Evolutionary conservation across 2,329 filamentous ascomycete genomes (phyloP).

Genomic region (Hypoxylon sp.): DNA sequence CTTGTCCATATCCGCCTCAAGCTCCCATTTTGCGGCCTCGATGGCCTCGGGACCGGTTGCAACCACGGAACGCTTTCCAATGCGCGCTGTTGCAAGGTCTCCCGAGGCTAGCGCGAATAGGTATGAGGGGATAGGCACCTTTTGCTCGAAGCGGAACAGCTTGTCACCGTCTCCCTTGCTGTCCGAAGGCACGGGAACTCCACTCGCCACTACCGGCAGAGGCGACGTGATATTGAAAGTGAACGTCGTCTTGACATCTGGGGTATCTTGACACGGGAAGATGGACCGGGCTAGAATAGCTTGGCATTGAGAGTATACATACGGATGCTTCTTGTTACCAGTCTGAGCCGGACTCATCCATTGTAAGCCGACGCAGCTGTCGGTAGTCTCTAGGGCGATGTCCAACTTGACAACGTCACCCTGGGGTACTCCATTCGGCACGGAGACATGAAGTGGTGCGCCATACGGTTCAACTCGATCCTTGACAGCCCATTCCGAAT

Average conservation of each 20-base stretch:
- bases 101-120: conserved; percentile 92
- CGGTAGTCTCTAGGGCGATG: conserved; percentile 84
- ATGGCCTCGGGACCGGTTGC: conserved; percentile 92
- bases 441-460: conserved; percentile 75
- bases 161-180: conserved; percentile 67
- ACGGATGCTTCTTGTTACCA: conserved; percentile 94
- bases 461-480: conserved; percentile 81
- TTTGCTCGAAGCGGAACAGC: conserved; percentile 89
- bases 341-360: conserved; percentile 96
- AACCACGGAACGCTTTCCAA: conserved; percentile 87
- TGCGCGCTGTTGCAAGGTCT: conserved; percentile 86
- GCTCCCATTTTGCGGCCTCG: conserved; percentile 87
- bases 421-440: conserved; percentile 68
- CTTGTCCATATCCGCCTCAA: conserved; percentile 90
- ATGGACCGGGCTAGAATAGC: conserved; percentile 94
- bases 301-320: conserved; percentile 99
- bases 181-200: conserved; percentile 71
- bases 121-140: conserved; percentile 93
- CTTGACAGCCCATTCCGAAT: conserved; percentile 78
- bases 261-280: conserved; percentile 97
- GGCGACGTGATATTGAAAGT: conserved; percentile 89
- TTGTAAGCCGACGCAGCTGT: conserved; percentile 90
- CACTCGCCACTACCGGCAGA: conserved; percentile 92
- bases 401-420: conserved; percentile 68
- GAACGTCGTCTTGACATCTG: conserved; percentile 96